Evolutionary conservation across 257 asterid genomes (phyloP), one percentile per base, ranked within the genome.

Genomic region (Nicotiana undulata): DNA sequence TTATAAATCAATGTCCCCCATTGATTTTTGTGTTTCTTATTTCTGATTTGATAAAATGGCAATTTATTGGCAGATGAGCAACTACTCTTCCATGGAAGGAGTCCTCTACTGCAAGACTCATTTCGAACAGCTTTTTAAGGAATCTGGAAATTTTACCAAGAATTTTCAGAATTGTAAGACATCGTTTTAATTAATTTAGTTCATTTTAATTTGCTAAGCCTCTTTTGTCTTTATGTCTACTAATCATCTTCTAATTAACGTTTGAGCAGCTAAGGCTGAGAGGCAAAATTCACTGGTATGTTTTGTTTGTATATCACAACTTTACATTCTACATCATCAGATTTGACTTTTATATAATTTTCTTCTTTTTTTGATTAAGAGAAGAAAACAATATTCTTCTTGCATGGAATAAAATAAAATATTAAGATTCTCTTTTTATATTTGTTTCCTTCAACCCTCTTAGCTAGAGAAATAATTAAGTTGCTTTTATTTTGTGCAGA

Each of bases 41-140:
- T 61, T 67, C 32, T 10, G 60, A 32, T 4, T 32, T 32, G 37
- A 34, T 34, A 34, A 34, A 5, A 6, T 34, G 7, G 40, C 40
- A 34, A 1, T 34, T 34, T 34, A 34, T 6, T 37, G 46, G 9
- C 89, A 94, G 98, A 90, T 94, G 92, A 94, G 98, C 92, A 91
- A 85, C 90, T 94, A 91, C 86, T 92, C 97, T 10, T 88, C 97
- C 80, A 85, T 89, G 90, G 97, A 92, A 61, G 98, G 97, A 82
- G 86, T 84, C 78, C 80, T 92, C n/a, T 94, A 89, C 77, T 94
- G 97, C 92, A 94, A 89, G 88, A 63, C 97, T 78, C 98, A 94
- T 83, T 91, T 94, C 51, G 95, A 94, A 80, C 97, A 92, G 63
- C 91, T 91, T 17, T 91, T 91, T 82, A 92, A 89, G 92, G 95